Base-by-base conservation (phyloP, 345 rosid species). In the Moringa oleifera region DNA sequence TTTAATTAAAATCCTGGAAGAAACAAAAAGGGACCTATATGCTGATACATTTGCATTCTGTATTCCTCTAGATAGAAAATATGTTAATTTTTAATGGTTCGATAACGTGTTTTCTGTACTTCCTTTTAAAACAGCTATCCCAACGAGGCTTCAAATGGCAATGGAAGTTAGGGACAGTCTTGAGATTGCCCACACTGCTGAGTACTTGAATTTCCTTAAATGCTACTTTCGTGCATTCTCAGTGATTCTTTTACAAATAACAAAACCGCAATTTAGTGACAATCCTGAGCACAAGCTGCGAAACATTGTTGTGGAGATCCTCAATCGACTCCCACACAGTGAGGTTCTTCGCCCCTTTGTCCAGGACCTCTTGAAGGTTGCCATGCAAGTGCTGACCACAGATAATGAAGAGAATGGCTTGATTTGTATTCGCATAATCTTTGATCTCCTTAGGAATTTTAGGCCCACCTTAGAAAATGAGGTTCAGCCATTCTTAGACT, bases 271-370 rank as follows among this genome's bases (percentile, higher is more conserved):
- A 19, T 87, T 84, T 22, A 52, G 72, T 10, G 99, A 91, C 71
- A 95, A 85, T 68, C 87, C 83, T 0, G 98, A 91, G 84, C 97
- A 95, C 74, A 95, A 91, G 75, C 76, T 91, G 18, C 74, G 99
- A 18, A 91, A 91, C 68, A 85, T 91, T 47, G 89, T 87, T 10
- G 96, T 95, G 61, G 96, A 95, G 82, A 91, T 95, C 37, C 95
- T 95, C 19, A 91, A 91, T 70, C 96, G 96, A 33, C 84, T 95
- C 12, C 98, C 98, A 20, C 97, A 91, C 61, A 95, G 96, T 53
- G 97, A 95, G 73, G 99, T 95, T 57, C 91, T 95, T 57, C 91
- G 99, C 58, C 99, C 99, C 20, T 95, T 91, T 73, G 98, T 95
- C 73, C 97, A 89, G 80, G 95, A 95, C 65, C 91, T 95, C 20